These are phyloP conservation scores for Larix kaempferi DNA, from an alignment of 75 land plant genomes.

Conservation along the genomic window DNA sequence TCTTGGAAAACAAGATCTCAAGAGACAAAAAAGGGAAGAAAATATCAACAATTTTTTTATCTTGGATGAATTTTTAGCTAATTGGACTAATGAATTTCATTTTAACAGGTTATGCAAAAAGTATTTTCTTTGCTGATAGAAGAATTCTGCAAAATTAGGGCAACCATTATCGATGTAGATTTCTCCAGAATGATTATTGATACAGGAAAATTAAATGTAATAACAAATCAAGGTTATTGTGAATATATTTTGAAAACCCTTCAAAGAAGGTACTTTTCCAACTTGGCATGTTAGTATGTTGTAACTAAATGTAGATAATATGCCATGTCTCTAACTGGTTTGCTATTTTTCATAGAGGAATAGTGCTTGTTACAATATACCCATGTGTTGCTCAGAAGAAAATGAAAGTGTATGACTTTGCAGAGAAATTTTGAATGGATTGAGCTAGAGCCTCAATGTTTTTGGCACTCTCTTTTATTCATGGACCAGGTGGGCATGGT, in stretches of 20 bases:
- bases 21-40: too few species aligned
- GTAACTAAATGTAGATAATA: neutral
- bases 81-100: too few species aligned
- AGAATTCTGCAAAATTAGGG: constrained; percentile 88
- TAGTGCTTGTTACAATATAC: neutral
- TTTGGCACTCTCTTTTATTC: constrained; percentile 91
- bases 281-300: neutral
- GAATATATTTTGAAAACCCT: constrained; percentile 83
- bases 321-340: too few species aligned
- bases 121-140: constrained; percentile 85
- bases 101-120: too few species aligned
- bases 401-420: neutral
- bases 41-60: too few species aligned
- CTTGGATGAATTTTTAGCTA: too few species aligned
- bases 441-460: constrained; percentile 87
- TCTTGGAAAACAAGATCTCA: too few species aligned
- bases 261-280: constrained; percentile 64
- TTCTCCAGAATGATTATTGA: constrained; percentile 87
- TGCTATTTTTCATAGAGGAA: neutral
- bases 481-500: constrained; percentile 85
- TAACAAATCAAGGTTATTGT: constrained; percentile 85
- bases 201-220: constrained; percentile 73
- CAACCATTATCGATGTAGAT: constrained; percentile 79
- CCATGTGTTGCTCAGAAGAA: neutral
- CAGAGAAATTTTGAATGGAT: constrained; percentile 99